phyloP scores from a whole-genome alignment of 495 filamentous ascomycete genomes.

The Tirmania nivea region DNA sequence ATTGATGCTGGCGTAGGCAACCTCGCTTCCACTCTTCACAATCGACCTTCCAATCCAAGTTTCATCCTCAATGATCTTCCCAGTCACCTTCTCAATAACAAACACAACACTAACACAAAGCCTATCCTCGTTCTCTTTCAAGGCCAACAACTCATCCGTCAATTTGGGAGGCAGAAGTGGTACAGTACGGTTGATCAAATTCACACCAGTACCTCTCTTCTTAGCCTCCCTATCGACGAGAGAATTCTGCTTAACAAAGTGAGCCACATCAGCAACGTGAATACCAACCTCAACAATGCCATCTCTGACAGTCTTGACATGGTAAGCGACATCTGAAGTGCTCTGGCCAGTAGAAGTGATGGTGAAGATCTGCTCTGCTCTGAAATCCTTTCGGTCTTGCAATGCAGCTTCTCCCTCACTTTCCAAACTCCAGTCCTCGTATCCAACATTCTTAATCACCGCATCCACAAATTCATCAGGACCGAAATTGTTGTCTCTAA shows the following conservation, averaged over 20 bases:
- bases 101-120: conserved; percentile 85
- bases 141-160: conserved; percentile 65
- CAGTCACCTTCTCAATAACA: conserved; percentile 56
- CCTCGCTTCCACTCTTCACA: conserved; percentile 69
- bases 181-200: conserved; percentile 76
- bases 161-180: conserved; percentile 74
- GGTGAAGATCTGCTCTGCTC: conserved; percentile 72
- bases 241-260: conserved; percentile 91
- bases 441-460: conserved; percentile 75
- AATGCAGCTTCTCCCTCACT: conserved; percentile 59
- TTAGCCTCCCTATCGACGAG: conserved; percentile 92
- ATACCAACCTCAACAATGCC: conserved; percentile 84
- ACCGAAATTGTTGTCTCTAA: conserved; percentile 95
- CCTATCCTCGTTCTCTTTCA: conserved; percentile 67
- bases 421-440: conserved; percentile 71
- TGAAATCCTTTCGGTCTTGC: conserved; percentile 69
- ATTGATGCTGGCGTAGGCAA: conserved; percentile 71
- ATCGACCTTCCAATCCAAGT: conserved; percentile 88
- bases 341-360: conserved; percentile 66
- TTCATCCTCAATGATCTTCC: conserved; percentile 55
- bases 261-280: conserved; percentile 85
- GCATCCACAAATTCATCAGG: conserved; percentile 96
- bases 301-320: conserved; percentile 60
- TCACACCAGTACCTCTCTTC: conserved; percentile 91
- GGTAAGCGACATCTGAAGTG: conserved; percentile 76